Percentiles rank a stretch among this genome's conserved stretches.
These are phyloP conservation scores for Yamadazyma philogaea DNA, from an alignment of 805 yeast genomes.

Conservation along the genomic window DNA sequence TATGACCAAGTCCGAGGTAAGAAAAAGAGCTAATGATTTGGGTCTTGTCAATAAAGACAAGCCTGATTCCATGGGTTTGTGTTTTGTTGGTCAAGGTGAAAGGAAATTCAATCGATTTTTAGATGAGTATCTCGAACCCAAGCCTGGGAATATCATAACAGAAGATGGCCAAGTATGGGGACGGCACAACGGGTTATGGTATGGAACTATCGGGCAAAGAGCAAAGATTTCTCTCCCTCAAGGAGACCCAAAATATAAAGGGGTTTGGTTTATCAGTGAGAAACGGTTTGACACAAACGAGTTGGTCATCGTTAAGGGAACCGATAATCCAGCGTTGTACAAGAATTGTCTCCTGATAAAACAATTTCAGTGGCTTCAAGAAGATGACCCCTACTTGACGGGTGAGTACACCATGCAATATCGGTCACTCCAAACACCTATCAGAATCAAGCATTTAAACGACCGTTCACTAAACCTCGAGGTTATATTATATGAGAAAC, in stretches of 20 bases:
- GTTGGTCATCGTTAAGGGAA: slow-evolving; percentile 73
- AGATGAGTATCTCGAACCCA: slow-evolving; percentile 65
- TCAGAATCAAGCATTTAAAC: slow-evolving; percentile 25
- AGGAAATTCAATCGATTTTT: slow-evolving; percentile 70
- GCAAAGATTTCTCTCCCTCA: slow-evolving; percentile 84
- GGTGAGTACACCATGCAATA: slow-evolving; percentile 48
- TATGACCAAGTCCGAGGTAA: slow-evolving; percentile 66
- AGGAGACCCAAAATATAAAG: slow-evolving; percentile 69
- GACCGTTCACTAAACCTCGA: slow-evolving; percentile 19
- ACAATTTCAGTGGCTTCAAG: slow-evolving; percentile 33
- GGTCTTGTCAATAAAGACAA: slow-evolving; percentile 65
- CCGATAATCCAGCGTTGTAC: slow-evolving; percentile 55
- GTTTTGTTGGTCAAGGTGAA: slow-evolving; percentile 72
- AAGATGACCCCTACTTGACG: slow-evolving; percentile 5
- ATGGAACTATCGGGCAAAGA: slow-evolving; percentile 91
- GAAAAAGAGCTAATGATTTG: slow-evolving; percentile 58
- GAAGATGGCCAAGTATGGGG: slow-evolving; percentile 78
- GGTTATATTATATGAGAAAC: slow-evolving; percentile 42
- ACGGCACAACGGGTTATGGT: slow-evolving; percentile 83
- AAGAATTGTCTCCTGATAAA: slow-evolving; percentile 39
- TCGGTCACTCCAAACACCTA: slow-evolving; percentile 68
- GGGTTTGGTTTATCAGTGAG: slow-evolving; percentile 83
- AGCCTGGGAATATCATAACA: slow-evolving; percentile 79
- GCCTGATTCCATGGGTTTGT: slow-evolving; percentile 92
- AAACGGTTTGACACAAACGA: slow-evolving; percentile 66